Base-by-base conservation (phyloP, 2,329 filamentous ascomycete genomes). In the Aspergillus neoniger region DNA sequence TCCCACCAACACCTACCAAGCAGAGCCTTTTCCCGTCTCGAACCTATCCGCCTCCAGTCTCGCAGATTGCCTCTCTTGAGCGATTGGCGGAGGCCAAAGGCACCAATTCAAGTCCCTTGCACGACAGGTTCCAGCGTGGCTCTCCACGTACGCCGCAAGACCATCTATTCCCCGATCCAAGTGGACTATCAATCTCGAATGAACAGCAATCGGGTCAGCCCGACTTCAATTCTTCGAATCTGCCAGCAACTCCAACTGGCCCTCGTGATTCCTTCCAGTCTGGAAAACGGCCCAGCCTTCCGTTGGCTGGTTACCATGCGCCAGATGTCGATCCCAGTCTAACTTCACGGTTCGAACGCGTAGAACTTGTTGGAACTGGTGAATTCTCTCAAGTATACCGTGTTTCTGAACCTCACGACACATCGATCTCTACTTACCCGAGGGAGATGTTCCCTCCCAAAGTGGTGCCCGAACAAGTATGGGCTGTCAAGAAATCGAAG, bases 1-100 rank as follows among this genome's bases (percentile, higher is more conserved):
- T 94, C 59, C 93, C 94, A n/a, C 93, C 94, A 1, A 99, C 95
- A 1, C 95, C 95, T 0, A 98, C 95, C 0, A 98, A 96, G 76
- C 75, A 76, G 63, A 65, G 71, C 1, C 76, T 76, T 62, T 72
- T 76, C 53, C 72, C 74, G 15, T 75, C 73, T 41, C 68, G 72
- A 56, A 76, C 73, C 23, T 75, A 74, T 59, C 74, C 72, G 23
- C 72, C 73, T 1, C 52, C 70, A 12, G 65, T 71, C 6, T 71
- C 72, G 25, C 72, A 76, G 55, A 73, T 74, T 44, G 63, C 71
- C 2, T 72, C 72, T 15, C 64, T 77, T 6, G 75, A 77, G 58
- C 70, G 73, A 30, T 55, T 76, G 9, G 74, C 74, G 2, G 73
- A 74, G 51, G 65, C 66, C 4, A 67, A 66, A 47, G 71, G 68